phyloP scores from a whole-genome alignment of 805 yeast genomes.

The Metschnikowia hibisci region DNA sequence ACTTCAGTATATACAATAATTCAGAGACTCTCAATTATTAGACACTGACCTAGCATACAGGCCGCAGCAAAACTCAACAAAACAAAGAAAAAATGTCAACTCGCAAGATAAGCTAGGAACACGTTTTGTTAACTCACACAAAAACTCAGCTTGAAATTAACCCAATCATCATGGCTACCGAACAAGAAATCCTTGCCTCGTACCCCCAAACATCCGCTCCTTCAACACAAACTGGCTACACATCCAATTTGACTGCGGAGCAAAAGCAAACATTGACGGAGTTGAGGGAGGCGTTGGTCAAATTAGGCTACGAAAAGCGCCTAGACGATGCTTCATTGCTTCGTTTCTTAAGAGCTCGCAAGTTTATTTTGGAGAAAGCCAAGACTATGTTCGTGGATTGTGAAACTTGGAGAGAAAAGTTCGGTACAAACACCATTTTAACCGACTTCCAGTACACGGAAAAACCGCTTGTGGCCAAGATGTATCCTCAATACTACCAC shows the following conservation, averaged over 20 bases:
- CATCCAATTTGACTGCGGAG: conserved; percentile 70
- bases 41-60: background rate
- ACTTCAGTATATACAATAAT: too few species aligned
- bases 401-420: conserved; percentile 88
- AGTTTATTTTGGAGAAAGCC: conserved; percentile 80
- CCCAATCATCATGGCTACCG: conserved; percentile 21
- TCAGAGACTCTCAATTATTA: too few species aligned
- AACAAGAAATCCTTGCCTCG: conserved; percentile 46
- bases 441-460: conserved; percentile 89
- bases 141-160: background rate
- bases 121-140: conserved; percentile 2
- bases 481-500: conserved; percentile 96
- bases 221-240: conserved; percentile 65
- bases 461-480: conserved; percentile 82
- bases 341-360: conserved; percentile 92
- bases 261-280: conserved; percentile 60
- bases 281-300: conserved; percentile 54
- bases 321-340: conserved; percentile 80
- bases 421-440: conserved; percentile 82
- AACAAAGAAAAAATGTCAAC: conserved; percentile 2
- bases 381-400: conserved; percentile 79
- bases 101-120: conserved; percentile 6
- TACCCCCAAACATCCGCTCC: conserved; percentile 69
- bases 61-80: conserved; percentile 2
- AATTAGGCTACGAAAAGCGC: conserved; percentile 68